These are phyloP conservation scores for Barnettozyma californica DNA, from an alignment of 805 yeast genomes.

Conservation along the genomic window DNA sequence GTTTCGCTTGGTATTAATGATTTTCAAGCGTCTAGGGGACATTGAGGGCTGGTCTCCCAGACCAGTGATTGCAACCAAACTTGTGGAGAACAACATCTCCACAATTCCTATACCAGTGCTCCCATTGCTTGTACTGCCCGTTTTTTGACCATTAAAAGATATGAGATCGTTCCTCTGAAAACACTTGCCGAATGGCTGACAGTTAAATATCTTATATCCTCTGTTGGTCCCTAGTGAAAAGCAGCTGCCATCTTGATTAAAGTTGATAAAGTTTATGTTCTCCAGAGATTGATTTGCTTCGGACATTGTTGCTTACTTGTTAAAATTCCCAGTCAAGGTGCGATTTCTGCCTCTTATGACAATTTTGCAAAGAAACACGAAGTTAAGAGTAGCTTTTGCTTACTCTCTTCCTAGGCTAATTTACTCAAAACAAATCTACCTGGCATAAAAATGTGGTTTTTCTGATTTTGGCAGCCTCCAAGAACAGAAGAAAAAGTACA, in stretches of 20 bases:
- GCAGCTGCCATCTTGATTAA: conserved; percentile 73
- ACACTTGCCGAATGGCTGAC: conserved; percentile 60
- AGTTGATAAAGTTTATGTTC: conserved; percentile 46
- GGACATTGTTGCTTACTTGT: not conserved
- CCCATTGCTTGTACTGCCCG: not conserved
- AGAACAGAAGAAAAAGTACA: too few species aligned
- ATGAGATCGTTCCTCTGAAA: conserved; percentile 31
- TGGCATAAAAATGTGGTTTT: not conserved
- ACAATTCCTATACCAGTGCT: conserved; percentile 51
- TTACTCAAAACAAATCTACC: not conserved
- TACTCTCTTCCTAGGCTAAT: not conserved
- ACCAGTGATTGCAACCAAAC: conserved; percentile 68
- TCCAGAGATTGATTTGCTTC: conserved; percentile 8
- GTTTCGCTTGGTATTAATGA: conserved; percentile 69
- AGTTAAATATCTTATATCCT: conserved; percentile 63
- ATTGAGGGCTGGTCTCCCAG: conserved; percentile 60
- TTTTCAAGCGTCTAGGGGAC: conserved; percentile 77
- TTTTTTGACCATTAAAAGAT: conserved; percentile 31
- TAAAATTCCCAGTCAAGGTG: not conserved
- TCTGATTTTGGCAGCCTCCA: not conserved
- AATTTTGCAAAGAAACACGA: too few species aligned
- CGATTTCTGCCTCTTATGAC: not conserved
- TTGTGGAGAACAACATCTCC: conserved; percentile 75
- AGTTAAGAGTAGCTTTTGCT: not conserved
- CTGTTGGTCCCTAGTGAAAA: conserved; percentile 60